These are phyloP conservation scores for Heliosperma pusillum DNA, from an alignment of 148 eudicot genomes.

Conservation along the genomic window DNA sequence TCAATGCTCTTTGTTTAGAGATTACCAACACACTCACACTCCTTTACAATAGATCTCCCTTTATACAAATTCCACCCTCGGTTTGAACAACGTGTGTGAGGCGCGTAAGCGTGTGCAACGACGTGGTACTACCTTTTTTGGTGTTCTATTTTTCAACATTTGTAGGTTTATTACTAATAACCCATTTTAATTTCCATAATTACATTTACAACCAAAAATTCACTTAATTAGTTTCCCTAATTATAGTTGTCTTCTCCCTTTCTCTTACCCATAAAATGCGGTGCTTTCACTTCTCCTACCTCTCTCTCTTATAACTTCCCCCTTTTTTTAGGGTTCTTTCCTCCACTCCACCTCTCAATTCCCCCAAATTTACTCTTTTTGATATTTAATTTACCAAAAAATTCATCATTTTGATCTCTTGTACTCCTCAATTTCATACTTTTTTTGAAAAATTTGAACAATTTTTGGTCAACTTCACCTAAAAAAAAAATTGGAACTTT, in stretches of 20 bases:
- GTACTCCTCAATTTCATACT: background rate
- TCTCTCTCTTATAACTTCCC: constrained; percentile 1
- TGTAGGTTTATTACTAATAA: background rate
- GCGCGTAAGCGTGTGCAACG: constrained; percentile 28
- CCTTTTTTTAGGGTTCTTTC: constrained; percentile 26
- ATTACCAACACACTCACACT: background rate
- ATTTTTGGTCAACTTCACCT: constrained; percentile 2
- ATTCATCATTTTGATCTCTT: constrained; percentile 5
- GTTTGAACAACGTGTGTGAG: constrained; percentile 17
- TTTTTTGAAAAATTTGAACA: background rate
- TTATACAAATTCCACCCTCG: constrained; percentile 8
- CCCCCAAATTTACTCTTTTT: background rate
- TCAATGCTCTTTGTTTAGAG: background rate
- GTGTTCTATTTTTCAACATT: background rate
- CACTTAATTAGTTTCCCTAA: background rate
- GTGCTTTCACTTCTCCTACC: constrained; percentile 18
- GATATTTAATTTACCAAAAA: background rate
- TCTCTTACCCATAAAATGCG: constrained; percentile 29
- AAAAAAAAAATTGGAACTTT: background rate
- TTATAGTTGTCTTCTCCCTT: background rate
- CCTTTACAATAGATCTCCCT: background rate
- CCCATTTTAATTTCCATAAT: background rate
- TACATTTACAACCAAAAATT: background rate
- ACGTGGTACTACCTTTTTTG: background rate
- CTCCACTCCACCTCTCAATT: constrained; percentile 9